phyloP scores from a whole-genome alignment of 805 yeast genomes.

The Suhomyces sp. region DNA sequence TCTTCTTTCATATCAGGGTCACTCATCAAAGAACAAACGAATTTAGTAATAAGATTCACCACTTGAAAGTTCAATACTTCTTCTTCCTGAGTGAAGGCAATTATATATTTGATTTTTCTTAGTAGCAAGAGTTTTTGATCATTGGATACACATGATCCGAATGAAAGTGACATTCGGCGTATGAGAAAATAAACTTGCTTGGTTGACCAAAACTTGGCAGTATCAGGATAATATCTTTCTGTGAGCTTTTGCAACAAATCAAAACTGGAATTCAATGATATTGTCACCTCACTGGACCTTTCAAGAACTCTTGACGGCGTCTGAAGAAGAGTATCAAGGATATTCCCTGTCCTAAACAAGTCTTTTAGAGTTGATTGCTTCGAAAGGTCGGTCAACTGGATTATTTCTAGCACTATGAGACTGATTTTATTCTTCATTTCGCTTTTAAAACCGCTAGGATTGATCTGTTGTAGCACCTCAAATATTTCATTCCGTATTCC shows the following conservation, averaged over 20 bases:
- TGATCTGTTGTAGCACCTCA: slow-evolving; percentile 10
- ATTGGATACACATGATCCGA: slow-evolving; percentile 19
- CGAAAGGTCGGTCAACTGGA: slow-evolving; percentile 42
- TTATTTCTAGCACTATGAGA: slow-evolving; percentile 35
- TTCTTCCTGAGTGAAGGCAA: slow-evolving; percentile 21
- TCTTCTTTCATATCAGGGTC: too few relatives aligned
- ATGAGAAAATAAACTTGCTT: slow-evolving; percentile 36
- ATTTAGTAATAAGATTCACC: slow-evolving; percentile 15
- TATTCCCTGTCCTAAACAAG: slow-evolving; percentile 3
- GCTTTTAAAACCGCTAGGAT: slow-evolving; percentile 20
- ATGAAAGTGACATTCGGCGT: slow-evolving; percentile 27
- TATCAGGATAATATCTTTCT: slow-evolving; percentile 16
- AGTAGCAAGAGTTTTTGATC: slow-evolving; percentile 24
- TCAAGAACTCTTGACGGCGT: slow-evolving; percentile 9
- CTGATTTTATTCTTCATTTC: slow-evolving; percentile 25
- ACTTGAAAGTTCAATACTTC: slow-evolving; percentile 16
- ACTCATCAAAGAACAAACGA: too few relatives aligned
- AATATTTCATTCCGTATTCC: slow-evolving; percentile 39
- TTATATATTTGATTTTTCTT: slow-evolving; percentile 39
- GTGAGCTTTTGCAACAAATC: slow-evolving; percentile 26
- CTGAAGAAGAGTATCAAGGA: slow-evolving; percentile 6
- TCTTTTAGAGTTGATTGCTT: slow-evolving; percentile 20
- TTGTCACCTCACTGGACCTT: slow-evolving; percentile 12
- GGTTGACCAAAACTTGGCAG: slow-evolving; percentile 40
- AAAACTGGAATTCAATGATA: slow-evolving; percentile 26